phyloP scores from a whole-genome alignment of 495 filamentous ascomycete species.

The Penicillium silybi region DNA sequence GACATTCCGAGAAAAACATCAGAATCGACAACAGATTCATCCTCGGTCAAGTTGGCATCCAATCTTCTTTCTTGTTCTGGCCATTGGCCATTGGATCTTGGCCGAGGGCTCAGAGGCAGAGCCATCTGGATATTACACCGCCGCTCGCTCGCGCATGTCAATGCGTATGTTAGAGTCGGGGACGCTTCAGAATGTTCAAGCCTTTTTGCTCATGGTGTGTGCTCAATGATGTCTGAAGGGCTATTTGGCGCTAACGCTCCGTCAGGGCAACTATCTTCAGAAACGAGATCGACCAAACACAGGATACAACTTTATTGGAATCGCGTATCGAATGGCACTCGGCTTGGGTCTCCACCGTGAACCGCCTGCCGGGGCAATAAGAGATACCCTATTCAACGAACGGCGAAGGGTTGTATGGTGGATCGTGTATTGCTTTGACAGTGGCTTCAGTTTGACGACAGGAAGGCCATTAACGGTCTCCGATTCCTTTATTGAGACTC shows the following conservation, averaged over 20 bases:
- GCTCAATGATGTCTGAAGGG: no score
- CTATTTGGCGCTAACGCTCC: neutral
- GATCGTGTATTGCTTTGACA: constrained; percentile 27
- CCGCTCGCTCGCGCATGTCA: constrained; percentile 22
- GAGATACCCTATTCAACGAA: constrained; percentile 1
- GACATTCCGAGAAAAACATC: constrained; percentile 17
- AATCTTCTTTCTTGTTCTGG: constrained; percentile 21
- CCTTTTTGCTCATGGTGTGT: constrained; percentile 23
- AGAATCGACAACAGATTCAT: constrained; percentile 7
- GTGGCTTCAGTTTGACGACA: constrained; percentile 24
- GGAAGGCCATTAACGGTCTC: constrained; percentile 19
- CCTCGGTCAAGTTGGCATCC: constrained; percentile 16
- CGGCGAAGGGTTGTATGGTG: constrained; percentile 3
- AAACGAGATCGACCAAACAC: constrained; percentile 22
- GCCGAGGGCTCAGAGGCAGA: constrained; percentile 7
- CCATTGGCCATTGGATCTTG: constrained; percentile 21
- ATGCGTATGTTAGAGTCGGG: constrained; percentile 27
- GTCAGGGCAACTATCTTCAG: constrained; percentile 13
- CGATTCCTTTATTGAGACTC: constrained; percentile 23
- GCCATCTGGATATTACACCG: constrained; percentile 15
- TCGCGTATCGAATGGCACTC: constrained; percentile 40
- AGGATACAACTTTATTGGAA: constrained; percentile 26
- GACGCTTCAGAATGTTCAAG: constrained; percentile 19
- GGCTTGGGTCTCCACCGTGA: neutral
- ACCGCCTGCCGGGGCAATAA: neutral